Base-by-base conservation (phyloP, 495 filamentous ascomycete genomes). In the Penicillium paradoxum region DNA sequence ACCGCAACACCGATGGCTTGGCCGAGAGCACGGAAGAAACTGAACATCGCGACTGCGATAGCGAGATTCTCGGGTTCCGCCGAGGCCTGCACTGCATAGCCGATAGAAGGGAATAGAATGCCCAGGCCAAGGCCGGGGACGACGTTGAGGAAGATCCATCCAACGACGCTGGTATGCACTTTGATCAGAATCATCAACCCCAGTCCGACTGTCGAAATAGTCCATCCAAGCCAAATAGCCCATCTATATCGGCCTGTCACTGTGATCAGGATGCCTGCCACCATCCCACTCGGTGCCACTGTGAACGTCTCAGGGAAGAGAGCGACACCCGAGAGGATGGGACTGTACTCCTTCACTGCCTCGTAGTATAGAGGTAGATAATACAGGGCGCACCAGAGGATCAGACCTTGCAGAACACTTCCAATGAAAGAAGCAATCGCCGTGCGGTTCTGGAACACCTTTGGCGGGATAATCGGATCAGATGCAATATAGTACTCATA, bases 1-100 rank as follows among this genome's bases (percentile, higher is more conserved):
- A 83, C 65, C 4, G 80, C 80, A 18, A 83, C 74, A 3, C 81
- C 80, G 15, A 84, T 49, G 0, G 73, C 71, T 40, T 82, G 78
- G 27, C 81, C 81, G 24, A 80, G 59, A 3, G 75, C 71, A 10
- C 81, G 79, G 57, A 81, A 73, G 66, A 84, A 83, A 14, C 73
- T 73, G 45, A 78, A 78, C 69, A 81, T 78, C n/a, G 70, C 76
- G 0, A 76, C 73, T 0, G 78, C 78, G 43, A 76, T 71, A 0
- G 74, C 70, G 15, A 77, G 63, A 39, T 79, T 68, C 22, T 66
- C 54, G 17, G 70, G 64, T 11, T 66, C 66, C 0, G 73, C 59
- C 4, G 74, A 66, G 9, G 80, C 79, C 57, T 83, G 81, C 1
- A 74, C 66, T 0, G 75, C 70, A 30, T 78, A 73, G 0, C 68